Evolutionary conservation across 1,139 yeast species (phyloP).

Genomic region (Spathaspora sp.): DNA sequence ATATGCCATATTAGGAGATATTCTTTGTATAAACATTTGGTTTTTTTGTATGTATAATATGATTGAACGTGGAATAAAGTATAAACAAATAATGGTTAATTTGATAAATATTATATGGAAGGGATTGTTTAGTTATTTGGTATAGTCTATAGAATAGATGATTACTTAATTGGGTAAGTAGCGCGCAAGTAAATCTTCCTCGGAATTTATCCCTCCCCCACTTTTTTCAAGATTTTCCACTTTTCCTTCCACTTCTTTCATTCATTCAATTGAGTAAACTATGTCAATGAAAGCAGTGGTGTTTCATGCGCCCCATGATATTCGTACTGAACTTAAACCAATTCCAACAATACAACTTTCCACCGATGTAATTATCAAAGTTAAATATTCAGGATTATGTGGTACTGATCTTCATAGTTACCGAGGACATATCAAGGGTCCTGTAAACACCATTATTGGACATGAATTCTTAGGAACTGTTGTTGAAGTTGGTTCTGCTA

Average conservation of each 20-base stretch:
- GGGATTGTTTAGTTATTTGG: conserved; percentile 9
- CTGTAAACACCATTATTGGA: conserved; percentile 42
- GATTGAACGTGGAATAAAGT: conserved; percentile 9
- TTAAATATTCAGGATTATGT: conserved; percentile 55
- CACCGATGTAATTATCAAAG: conserved; percentile 52
- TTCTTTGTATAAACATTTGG: conserved; percentile 28
- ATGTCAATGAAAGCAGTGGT: conserved; percentile 55
- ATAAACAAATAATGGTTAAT: conserved; percentile 10
- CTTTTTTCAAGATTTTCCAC: not conserved
- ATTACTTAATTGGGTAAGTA: not conserved
- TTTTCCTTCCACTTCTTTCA: not conserved
- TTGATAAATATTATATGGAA: conserved; percentile 10
- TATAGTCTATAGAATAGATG: conserved; percentile 2
- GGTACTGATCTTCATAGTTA: conserved; percentile 65
- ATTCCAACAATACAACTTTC: conserved; percentile 41
- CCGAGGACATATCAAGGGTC: conserved; percentile 51
- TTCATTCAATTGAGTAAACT: conserved; percentile 4
- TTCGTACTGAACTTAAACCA: conserved; percentile 42
- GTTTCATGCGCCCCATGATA: conserved; percentile 49
- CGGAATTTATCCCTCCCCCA: not conserved
- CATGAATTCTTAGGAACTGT: conserved; percentile 51
- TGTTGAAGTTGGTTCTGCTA: conserved; percentile 34
- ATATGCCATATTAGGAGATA: conserved; percentile 32
- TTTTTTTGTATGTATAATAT: conserved; percentile 13
- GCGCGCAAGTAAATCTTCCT: not conserved